phyloP scores from a whole-genome alignment of 345 rosid genomes.

The Brassica nigra region DNA sequence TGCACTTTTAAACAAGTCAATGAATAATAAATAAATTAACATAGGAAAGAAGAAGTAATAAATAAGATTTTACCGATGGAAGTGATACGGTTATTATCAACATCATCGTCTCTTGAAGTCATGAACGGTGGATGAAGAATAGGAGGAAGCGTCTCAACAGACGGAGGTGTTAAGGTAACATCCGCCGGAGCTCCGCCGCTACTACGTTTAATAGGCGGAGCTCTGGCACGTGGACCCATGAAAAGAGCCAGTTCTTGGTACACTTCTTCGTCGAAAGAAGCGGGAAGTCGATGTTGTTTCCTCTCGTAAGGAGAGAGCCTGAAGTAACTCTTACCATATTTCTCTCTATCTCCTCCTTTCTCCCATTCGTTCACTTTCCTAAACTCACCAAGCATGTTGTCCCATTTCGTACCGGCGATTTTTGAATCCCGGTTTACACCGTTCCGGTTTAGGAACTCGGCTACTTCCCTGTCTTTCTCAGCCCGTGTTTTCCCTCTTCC shows the following conservation, averaged over 20 bases:
- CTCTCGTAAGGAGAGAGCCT: conserved; percentile 94
- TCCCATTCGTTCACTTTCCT: conserved; percentile 97
- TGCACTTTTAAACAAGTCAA: conserved; percentile 21
- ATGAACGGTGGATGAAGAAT: conserved; percentile 55
- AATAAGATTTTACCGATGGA: conserved; percentile 26
- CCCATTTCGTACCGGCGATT: conserved; percentile 99
- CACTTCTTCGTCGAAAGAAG: conserved; percentile 96
- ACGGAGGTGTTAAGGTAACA: conserved; percentile 16
- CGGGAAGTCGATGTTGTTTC: conserved; percentile 79
- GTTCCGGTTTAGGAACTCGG: conserved; percentile 75
- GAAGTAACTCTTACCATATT: conserved; percentile 84
- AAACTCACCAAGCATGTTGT: conserved; percentile 97
- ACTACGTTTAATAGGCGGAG: conserved; percentile 35
- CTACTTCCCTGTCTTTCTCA: conserved; percentile 94
- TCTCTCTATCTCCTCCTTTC: conserved; percentile 71
- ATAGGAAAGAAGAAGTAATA: not conserved
- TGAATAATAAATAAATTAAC: conserved; percentile 8
- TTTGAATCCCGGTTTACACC: conserved; percentile 87
- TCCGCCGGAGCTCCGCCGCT: conserved; percentile 6
- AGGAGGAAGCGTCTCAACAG: conserved; percentile 43
- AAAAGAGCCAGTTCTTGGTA: conserved; percentile 89
- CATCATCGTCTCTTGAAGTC: conserved; percentile 31
- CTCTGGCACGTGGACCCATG: conserved; percentile 83
- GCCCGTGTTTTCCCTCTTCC: conserved; percentile 88
- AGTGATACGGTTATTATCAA: conserved; percentile 19